Evolutionary conservation across 257 asterid species (phyloP), one percentile per base, ranked within the genome.

Genomic region (Solanum phureja): DNA sequence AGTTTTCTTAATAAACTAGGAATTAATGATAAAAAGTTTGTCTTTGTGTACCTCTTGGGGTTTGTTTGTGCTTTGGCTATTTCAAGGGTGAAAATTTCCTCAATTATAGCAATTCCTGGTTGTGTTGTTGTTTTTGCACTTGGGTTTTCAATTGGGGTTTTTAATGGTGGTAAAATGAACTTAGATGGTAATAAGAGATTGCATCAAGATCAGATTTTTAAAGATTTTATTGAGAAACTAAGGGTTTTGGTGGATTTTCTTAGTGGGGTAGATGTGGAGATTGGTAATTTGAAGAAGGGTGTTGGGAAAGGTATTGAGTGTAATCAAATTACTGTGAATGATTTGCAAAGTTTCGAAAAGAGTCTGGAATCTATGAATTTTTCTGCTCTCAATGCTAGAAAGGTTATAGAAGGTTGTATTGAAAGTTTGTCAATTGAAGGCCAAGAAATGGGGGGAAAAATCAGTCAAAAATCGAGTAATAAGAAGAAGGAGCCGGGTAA

Each of bases 21-120:
- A 87, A 90, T 95, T 64, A 93, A 90, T 84, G 98, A 93, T 85
- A 94, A 90, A 89, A 96, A 94, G 91, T 93, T 86, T 88, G 90
- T 92, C 29, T 93, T 93, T 89, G 98, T 96, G 75, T 96, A 93
- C 87, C 89, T 94, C 49, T 92, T 95, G 88, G 99, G 99, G 7
- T 94, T 96, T 89, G 91, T 95, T 82, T 94, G 98, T 88, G 98
- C 99, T 35, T 88, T 95, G 91, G 98, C 95, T 12, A 88, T 96
- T 87, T 94, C 95, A 88, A 94, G 98, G 88, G 92, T 95, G 64
- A 94, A 89, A 91, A 92, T 94, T 84, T 93, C 98, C 42, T 92
- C 98, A 77, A 89, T 96, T 86, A 42, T 94, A 89, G 92, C 92
- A 69, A 90, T 94, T 91, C 98, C 99, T 72, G 98, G 97, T 92